Evolutionary conservation across 2,329 filamentous ascomycete genomes (phyloP).

Genomic region (Calonectria hawksworthii): DNA sequence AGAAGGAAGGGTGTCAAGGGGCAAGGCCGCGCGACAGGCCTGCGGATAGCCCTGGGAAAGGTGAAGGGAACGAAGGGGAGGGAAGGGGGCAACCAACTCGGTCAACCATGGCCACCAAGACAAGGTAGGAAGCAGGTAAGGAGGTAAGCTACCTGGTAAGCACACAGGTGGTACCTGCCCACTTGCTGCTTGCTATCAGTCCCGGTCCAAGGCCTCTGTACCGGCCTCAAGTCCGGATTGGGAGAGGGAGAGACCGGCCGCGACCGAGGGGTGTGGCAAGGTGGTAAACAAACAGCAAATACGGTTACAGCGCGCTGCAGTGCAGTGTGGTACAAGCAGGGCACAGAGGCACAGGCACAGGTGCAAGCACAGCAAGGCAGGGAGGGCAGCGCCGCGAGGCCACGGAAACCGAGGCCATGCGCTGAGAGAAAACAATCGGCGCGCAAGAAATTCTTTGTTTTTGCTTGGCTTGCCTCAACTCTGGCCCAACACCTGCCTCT

Average conservation of each 20-base stretch:
- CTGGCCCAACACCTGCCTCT: background rate
- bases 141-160: background rate
- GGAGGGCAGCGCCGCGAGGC: background rate
- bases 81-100: constrained; percentile 16
- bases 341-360: constrained; percentile 12
- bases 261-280: background rate
- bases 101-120: constrained; percentile 8
- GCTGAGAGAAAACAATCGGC: constrained; percentile 1
- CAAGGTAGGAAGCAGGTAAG: constrained; percentile 4
- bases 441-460: constrained; percentile 5
- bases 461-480: background rate
- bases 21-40: constrained; percentile 18
- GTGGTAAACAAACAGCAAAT: constrained; percentile 3
- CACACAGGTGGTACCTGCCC: constrained; percentile 1
- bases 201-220: constrained; percentile 22
- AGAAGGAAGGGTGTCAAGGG: background rate
- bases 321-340: background rate
- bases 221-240: constrained; percentile 18
- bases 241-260: constrained; percentile 16
- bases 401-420: background rate
- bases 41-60: constrained; percentile 8
- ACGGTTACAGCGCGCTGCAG: background rate
- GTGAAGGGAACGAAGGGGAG: constrained; percentile 1
- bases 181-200: background rate
- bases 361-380: constrained; percentile 6